phyloP scores from a whole-genome alignment of 108 stramenopile species.

The Parietichytrium sp. region DNA sequence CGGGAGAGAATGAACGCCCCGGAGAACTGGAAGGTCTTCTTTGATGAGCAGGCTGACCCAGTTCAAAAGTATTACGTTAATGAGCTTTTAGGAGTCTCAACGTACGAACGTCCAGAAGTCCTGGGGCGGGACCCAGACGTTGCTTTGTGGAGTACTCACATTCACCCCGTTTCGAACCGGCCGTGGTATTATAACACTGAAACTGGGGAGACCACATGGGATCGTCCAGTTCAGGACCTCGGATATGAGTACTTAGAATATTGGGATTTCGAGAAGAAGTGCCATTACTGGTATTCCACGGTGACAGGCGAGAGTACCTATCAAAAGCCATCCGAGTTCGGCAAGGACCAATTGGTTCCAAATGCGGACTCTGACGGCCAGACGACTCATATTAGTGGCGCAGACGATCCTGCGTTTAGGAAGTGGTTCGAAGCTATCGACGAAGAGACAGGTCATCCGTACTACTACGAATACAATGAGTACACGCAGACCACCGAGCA shows the following conservation, averaged over 20 bases:
- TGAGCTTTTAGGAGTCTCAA: background rate
- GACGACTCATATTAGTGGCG: too few relatives aligned
- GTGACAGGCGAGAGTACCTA: slow-evolving; percentile 23
- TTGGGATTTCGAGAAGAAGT: background rate
- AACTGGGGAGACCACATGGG: slow-evolving; percentile 17
- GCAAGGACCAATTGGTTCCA: background rate
- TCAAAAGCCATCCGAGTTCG: background rate
- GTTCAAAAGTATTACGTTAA: background rate
- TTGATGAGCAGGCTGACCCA: background rate
- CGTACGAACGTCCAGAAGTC: slow-evolving; percentile 10
- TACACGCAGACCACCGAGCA: background rate
- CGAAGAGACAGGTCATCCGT: slow-evolving; percentile 1
- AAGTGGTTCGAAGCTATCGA: slow-evolving; percentile 26
- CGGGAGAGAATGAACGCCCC: background rate
- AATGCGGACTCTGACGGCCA: background rate
- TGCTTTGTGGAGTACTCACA: background rate
- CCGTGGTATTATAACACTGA: background rate
- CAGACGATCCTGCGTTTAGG: background rate
- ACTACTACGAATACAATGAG: slow-evolving; percentile 1
- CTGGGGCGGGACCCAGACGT: slow-evolving; percentile 20
- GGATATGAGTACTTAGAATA: slow-evolving; percentile 1
- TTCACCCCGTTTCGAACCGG: background rate
- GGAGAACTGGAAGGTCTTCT: background rate
- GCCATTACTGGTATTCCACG: background rate
- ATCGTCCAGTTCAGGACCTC: slow-evolving; percentile 8